Evolutionary conservation across 139 green algal genomes (phyloP), one percentile per base, ranked within the genome.

Genomic region (Cymbomonas tetramitiformis): DNA sequence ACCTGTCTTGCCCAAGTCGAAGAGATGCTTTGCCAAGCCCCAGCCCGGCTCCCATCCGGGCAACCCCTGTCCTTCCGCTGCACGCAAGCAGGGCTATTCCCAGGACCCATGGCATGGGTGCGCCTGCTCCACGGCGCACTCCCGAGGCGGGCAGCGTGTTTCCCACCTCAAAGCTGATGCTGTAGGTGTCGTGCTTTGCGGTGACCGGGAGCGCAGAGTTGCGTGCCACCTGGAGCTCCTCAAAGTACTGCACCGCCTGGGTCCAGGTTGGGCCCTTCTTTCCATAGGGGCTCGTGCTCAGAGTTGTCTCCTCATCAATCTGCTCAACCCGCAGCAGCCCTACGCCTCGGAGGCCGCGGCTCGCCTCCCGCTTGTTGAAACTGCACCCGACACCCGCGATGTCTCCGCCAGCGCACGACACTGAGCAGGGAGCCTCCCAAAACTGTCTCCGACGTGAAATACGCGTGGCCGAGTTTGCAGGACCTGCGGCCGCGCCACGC

Each of bases 181-280:
- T 34, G 56, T 67, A 71, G 5, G 52, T 59, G 43, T 69, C 53
- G 30, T 67, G 58, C 21, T 56, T 9, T 29, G 46, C 39, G 8
- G 48, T 30, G 25, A 56, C 5, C 15, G 25, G 29, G 32, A 83
- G 41, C 10, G 4, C n/a, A 7, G 69, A 40, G 3, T 78, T 76
- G 0, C 30, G 15, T 9, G 24, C 2, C 31, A 83, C 63, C 0
- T 2, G 26, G 21, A 76, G 28, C 68, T 86, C 80, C 8, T 62
- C 39, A 34, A 90, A 25, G 48, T 63, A 79, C 53, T 90, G 82
- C 26, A 90, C 74, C 26, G 82, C 82, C 65, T 86, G 79, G 39
- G 64, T 56, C 64, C 64, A 71, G 26, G 64, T 71, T 18, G 28
- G 19, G 8, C 64, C 64, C 40, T 71, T 71, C 18, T 47, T 9